These are phyloP conservation scores for Ophiostoma ulmi DNA, from an alignment of 2,329 filamentous ascomycete genomes.

Conservation along the genomic window DNA sequence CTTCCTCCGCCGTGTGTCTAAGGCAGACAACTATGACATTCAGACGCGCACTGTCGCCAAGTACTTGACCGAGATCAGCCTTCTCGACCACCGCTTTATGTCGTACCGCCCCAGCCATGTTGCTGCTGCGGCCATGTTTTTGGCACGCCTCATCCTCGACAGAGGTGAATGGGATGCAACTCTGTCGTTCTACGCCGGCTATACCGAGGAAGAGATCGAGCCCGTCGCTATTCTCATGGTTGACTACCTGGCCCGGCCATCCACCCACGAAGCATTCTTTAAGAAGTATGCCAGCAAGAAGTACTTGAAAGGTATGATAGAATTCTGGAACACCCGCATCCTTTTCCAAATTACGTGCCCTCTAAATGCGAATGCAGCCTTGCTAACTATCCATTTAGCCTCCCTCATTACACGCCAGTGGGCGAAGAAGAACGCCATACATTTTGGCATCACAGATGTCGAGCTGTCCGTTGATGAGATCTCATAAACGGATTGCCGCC, in stretches of 20 bases:
- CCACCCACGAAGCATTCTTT: conserved; percentile 95
- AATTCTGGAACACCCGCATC: neutral
- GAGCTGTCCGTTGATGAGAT: conserved; percentile 49
- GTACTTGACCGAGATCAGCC: conserved; percentile 94
- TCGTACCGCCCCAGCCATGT: conserved; percentile 81
- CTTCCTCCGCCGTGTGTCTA: conserved; percentile 96
- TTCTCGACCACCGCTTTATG: conserved; percentile 93
- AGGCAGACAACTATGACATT: conserved; percentile 99
- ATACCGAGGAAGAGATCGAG: conserved; percentile 86
- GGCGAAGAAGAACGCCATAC: conserved; percentile 72
- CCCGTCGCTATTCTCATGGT: conserved; percentile 93
- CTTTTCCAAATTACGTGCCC: neutral
- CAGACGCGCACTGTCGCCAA: conserved; percentile 95
- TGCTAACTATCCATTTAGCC: conserved; percentile 46
- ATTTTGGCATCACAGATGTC: conserved; percentile 51
- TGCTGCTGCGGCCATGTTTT: conserved; percentile 90
- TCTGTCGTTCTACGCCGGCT: conserved; percentile 84
- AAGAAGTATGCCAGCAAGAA: conserved; percentile 99
- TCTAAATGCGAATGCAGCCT: neutral
- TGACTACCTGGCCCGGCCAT: conserved; percentile 86
- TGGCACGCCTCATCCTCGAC: conserved; percentile 83
- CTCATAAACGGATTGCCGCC: conserved; percentile 25
- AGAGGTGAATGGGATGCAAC: conserved; percentile 89
- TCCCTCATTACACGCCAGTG: conserved; percentile 88
- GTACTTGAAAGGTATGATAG: conserved; percentile 83